Evolutionary conservation across 2,329 filamentous ascomycete genomes (phyloP).

Genomic region (Bipolaris sorokiniana): DNA sequence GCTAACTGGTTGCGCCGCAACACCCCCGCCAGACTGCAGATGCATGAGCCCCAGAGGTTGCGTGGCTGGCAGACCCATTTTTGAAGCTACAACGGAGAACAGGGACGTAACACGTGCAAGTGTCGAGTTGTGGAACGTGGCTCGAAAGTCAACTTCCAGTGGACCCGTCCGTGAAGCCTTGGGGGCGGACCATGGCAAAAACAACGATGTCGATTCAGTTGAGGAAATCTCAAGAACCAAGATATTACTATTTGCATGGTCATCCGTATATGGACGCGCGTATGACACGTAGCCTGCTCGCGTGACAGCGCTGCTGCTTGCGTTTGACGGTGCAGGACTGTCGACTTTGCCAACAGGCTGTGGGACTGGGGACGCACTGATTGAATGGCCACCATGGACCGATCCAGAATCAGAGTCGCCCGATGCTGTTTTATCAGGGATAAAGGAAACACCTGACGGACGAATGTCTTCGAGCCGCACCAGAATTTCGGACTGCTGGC

Average conservation of each 20-base stretch:
- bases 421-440: conserved; percentile 53
- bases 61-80: conserved; percentile 70
- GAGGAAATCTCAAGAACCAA: conserved; percentile 75
- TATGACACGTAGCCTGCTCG: conserved; percentile 72
- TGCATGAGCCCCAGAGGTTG: conserved; percentile 70
- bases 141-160: conserved; percentile 55
- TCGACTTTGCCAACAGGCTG: conserved; percentile 26
- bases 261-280: conserved; percentile 83
- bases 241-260: conserved; percentile 64
- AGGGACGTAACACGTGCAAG: conserved; percentile 74
- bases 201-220: conserved; percentile 51
- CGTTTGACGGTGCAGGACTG: conserved; percentile 29
- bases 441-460: conserved; percentile 78
- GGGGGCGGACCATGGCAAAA: conserved; percentile 28
- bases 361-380: conserved; percentile 37
- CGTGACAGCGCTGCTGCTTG: conserved; percentile 17
- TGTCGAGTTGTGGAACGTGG: conserved; percentile 75
- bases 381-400: conserved; percentile 23
- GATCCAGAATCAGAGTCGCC: conserved; percentile 27
- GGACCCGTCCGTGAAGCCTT: conserved; percentile 29
- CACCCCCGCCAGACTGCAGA: conserved; percentile 64
- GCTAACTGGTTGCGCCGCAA: conserved; percentile 65
- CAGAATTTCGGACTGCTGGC: conserved; percentile 74
- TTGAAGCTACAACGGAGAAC: conserved; percentile 80
- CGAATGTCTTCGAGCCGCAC: conserved; percentile 86